Percentiles rank a stretch among this genome's conserved stretches.
These are phyloP conservation scores for Thermomucor indicae-seudaticae DNA, from an alignment of 371 early-diverging fungal genomes.

Conservation along the genomic window DNA sequence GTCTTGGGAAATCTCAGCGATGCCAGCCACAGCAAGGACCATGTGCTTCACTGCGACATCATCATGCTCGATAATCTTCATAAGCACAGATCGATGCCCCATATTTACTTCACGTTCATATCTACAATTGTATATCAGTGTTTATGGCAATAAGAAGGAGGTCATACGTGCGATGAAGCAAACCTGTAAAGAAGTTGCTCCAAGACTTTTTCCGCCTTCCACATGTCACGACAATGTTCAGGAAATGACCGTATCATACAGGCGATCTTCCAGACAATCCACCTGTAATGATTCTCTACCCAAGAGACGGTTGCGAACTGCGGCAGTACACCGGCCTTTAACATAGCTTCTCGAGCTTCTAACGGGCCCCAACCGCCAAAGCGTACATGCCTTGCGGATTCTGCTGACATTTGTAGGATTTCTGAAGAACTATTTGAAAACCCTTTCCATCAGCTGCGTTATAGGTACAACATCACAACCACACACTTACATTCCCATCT, in stretches of 20 bases:
- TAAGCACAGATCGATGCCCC: constrained; percentile 65
- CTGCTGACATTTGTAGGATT: constrained; percentile 27
- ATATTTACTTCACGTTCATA: constrained; percentile 71
- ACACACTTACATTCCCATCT: constrained; percentile 15
- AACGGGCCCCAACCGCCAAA: constrained; percentile 44
- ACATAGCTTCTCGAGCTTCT: constrained; percentile 35
- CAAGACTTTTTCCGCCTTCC: constrained; percentile 45
- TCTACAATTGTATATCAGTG: constrained; percentile 18
- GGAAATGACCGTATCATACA: constrained; percentile 41
- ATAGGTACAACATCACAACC: background rate
- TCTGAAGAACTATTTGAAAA: constrained; percentile 19
- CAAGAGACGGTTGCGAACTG: constrained; percentile 43
- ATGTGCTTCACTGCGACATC: constrained; percentile 53
- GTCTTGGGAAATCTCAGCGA: constrained; percentile 8
- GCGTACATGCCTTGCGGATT: constrained; percentile 18
- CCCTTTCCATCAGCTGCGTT: too few species aligned
- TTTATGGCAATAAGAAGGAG: background rate
- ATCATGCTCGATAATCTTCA: constrained; percentile 70
- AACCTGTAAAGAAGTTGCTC: constrained; percentile 61
- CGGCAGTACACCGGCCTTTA: constrained; percentile 37
- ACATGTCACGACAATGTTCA: constrained; percentile 26
- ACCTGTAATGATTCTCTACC: constrained; percentile 50
- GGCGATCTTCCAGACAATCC: constrained; percentile 20
- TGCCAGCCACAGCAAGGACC: constrained; percentile 65
- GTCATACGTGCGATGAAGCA: background rate